Evolutionary conservation across 192 early-diverging fungal species (phyloP).

Genomic region (Rhizophagus prolifer): DNA sequence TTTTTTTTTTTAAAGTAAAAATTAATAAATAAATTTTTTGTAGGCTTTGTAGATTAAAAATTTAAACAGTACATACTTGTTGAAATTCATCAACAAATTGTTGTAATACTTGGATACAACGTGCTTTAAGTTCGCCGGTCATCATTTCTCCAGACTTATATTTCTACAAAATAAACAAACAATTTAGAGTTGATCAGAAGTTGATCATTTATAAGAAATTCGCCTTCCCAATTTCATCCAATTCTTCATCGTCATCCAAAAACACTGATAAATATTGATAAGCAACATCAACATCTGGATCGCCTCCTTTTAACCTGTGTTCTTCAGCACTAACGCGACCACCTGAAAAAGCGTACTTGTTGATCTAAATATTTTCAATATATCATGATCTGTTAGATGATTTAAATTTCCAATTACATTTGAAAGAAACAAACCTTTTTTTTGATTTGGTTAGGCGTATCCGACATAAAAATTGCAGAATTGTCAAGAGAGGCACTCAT

Average conservation of each 20-base stretch:
- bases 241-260: slow-evolving; percentile 90
- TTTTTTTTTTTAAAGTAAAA: slow-evolving; percentile 17
- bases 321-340: slow-evolving; percentile 84
- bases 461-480: slow-evolving; percentile 91
- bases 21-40: not conserved
- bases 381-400: not conserved
- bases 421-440: slow-evolving; percentile 63
- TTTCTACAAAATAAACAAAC: slow-evolving; percentile 29
- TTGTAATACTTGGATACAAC: slow-evolving; percentile 83
- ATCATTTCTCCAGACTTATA: slow-evolving; percentile 85
- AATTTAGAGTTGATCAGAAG: not conserved
- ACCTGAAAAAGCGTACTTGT: slow-evolving; percentile 91
- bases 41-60: not conserved
- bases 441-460: slow-evolving; percentile 90
- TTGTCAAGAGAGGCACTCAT: slow-evolving; percentile 90
- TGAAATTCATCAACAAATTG: slow-evolving; percentile 80
- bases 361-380: slow-evolving; percentile 58
- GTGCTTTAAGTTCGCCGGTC: slow-evolving; percentile 86
- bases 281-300: slow-evolving; percentile 92
- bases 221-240: slow-evolving; percentile 60
- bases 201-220: not conserved
- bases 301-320: slow-evolving; percentile 79
- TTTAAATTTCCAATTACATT: not conserved
- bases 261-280: slow-evolving; percentile 96
- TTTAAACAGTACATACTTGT: slow-evolving; percentile 38